Conservation (phyloP, 2,329 filamentous ascomycete species). For the Ceratocystis variospora region DNA sequence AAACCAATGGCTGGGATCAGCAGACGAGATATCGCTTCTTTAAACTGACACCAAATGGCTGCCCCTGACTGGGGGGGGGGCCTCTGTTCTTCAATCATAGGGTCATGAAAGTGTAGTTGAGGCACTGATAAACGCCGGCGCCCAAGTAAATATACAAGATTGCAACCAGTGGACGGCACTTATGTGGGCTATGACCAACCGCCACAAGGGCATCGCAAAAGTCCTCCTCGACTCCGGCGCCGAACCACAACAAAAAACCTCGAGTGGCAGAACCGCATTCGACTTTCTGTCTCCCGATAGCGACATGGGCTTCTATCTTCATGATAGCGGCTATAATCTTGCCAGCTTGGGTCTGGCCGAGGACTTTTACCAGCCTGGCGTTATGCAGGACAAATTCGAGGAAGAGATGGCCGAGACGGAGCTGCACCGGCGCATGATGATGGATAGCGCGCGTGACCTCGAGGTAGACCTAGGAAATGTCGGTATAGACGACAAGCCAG, state of each 20-base stretch:
- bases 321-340: slow-evolving; percentile 74
- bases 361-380: slow-evolving; percentile 87
- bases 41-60: slow-evolving; percentile 13
- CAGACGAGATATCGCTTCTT: slow-evolving; percentile 13
- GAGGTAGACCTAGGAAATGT: slow-evolving; percentile 94
- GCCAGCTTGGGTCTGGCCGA: slow-evolving; percentile 58
- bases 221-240: slow-evolving; percentile 82
- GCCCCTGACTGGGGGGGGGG: slow-evolving; percentile 18
- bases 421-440: slow-evolving; percentile 92
- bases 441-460: slow-evolving; percentile 94
- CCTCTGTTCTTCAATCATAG: slow-evolving; percentile 29
- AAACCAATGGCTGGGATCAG: not conserved
- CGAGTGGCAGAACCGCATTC: slow-evolving; percentile 81
- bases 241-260: slow-evolving; percentile 90
- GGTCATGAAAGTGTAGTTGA: slow-evolving; percentile 82
- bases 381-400: slow-evolving; percentile 87
- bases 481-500: slow-evolving; percentile 87
- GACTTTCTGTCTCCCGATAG: slow-evolving; percentile 93
- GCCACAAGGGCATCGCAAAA: slow-evolving; percentile 92
- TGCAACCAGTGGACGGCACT: slow-evolving; percentile 93
- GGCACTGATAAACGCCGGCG: slow-evolving; percentile 70
- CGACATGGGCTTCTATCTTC: slow-evolving; percentile 89
- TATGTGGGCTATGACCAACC: slow-evolving; percentile 99
- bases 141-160: slow-evolving; percentile 83
- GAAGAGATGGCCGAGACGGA: slow-evolving; percentile 96